These are phyloP conservation scores for Bjerkandera adusta DNA, from an alignment of 1,284 basidiomycete species.

Conservation along the genomic window DNA sequence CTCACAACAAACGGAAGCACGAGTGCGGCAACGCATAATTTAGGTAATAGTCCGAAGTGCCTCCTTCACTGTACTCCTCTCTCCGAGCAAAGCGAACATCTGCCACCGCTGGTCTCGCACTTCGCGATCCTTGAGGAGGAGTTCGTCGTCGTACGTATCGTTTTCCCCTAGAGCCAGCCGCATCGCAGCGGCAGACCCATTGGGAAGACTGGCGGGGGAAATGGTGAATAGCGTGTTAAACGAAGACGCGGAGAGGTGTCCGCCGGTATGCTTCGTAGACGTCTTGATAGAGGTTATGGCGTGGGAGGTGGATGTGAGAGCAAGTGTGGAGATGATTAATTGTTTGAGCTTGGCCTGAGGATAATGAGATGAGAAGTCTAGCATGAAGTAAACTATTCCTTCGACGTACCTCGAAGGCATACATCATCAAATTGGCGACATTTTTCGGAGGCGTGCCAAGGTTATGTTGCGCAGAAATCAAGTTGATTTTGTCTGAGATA, in stretches of 20 bases:
- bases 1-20: too few relatives aligned
- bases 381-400: background rate
- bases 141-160: constrained; percentile 51
- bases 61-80: constrained; percentile 72
- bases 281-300: constrained; percentile 75
- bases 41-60: constrained; percentile 36
- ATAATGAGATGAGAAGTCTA: background rate
- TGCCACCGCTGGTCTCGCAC: constrained; percentile 71
- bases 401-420: constrained; percentile 67
- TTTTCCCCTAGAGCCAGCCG: constrained; percentile 60
- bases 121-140: constrained; percentile 60
- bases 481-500: constrained; percentile 73
- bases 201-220: constrained; percentile 73
- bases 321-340: constrained; percentile 73
- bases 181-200: constrained; percentile 71
- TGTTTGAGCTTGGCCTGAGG: constrained; percentile 76
- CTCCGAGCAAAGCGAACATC: constrained; percentile 68
- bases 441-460: constrained; percentile 55
- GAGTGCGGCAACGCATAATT: too few relatives aligned
- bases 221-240: constrained; percentile 77
- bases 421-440: constrained; percentile 67
- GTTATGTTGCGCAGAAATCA: constrained; percentile 77
- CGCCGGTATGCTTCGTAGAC: constrained; percentile 44
- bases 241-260: constrained; percentile 61
- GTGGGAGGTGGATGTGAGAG: constrained; percentile 71